Evolutionary conservation across 2,329 filamentous ascomycete genomes (phyloP).

Genomic region (Alternaria novae-zelandiae): DNA sequence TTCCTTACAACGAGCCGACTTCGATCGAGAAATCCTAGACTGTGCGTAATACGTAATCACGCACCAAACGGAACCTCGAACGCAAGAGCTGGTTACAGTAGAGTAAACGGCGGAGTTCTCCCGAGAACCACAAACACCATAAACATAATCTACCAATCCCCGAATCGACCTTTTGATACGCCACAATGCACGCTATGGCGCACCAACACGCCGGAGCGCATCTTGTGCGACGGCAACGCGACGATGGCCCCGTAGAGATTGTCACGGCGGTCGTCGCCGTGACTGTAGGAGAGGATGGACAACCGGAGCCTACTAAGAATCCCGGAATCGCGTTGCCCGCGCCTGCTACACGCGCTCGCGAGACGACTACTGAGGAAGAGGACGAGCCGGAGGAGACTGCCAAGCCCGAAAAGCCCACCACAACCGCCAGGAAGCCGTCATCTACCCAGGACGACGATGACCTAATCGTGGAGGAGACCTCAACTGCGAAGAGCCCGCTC

Average conservation of each 20-base stretch:
- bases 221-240: slow-evolving; percentile 38
- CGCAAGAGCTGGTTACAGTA: slow-evolving; percentile 17
- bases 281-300: slow-evolving; percentile 57
- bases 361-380: slow-evolving; percentile 19
- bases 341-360: slow-evolving; percentile 26
- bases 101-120: neutral
- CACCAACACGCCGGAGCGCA: slow-evolving; percentile 37
- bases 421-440: slow-evolving; percentile 27
- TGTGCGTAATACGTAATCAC: slow-evolving; percentile 35
- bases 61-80: slow-evolving; percentile 6
- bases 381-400: slow-evolving; percentile 19
- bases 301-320: slow-evolving; percentile 47
- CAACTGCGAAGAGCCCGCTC: slow-evolving; percentile 15
- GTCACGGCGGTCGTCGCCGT: slow-evolving; percentile 53
- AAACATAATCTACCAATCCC: slow-evolving; percentile 1
- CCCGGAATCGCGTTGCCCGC: slow-evolving; percentile 22
- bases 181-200: slow-evolving; percentile 22
- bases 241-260: slow-evolving; percentile 15
- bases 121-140: neutral
- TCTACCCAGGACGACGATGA: slow-evolving; percentile 13
- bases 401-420: slow-evolving; percentile 20
- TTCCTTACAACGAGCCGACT: slow-evolving; percentile 35
- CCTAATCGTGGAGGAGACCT: slow-evolving; percentile 17
- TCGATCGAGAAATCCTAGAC: slow-evolving; percentile 20
- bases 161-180: slow-evolving; percentile 1